A percentile compares a stretch with the other conserved stretches of the same genome.
These are phyloP conservation scores for Solanum habrochaites DNA, from an alignment of 257 asterid genomes.

Conservation along the genomic window DNA sequence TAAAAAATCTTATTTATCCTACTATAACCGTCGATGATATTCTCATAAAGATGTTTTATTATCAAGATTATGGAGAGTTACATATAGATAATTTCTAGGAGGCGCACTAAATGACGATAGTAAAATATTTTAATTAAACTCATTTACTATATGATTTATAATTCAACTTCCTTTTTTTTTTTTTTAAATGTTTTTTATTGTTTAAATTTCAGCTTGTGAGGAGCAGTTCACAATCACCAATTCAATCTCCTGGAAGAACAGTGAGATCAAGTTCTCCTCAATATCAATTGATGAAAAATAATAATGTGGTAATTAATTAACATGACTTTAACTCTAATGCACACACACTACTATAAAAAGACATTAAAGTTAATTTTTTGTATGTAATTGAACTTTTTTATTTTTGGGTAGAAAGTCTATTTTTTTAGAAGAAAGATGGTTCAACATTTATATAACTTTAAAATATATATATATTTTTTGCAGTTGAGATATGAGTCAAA, in stretches of 20 bases:
- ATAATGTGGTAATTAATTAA: constrained; percentile 8
- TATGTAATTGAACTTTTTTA: background rate
- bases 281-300: constrained; percentile 8
- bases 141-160: background rate
- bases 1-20: background rate
- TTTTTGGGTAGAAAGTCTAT: background rate
- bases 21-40: background rate
- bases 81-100: background rate
- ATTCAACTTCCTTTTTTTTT: background rate
- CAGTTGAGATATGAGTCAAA: constrained; percentile 20
- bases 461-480: background rate
- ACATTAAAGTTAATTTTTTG: too few species aligned
- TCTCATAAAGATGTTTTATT: background rate
- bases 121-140: background rate
- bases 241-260: constrained; percentile 12
- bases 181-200: background rate
- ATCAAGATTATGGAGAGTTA: background rate
- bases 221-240: constrained; percentile 15
- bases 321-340: background rate
- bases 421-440: background rate
- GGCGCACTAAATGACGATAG: background rate
- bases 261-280: constrained; percentile 1
- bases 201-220: constrained; percentile 1
- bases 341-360: background rate
- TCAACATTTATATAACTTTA: background rate